Evolutionary conservation across 139 green algal genomes (phyloP).

Genomic region (Chlamydomonas sp.): DNA sequence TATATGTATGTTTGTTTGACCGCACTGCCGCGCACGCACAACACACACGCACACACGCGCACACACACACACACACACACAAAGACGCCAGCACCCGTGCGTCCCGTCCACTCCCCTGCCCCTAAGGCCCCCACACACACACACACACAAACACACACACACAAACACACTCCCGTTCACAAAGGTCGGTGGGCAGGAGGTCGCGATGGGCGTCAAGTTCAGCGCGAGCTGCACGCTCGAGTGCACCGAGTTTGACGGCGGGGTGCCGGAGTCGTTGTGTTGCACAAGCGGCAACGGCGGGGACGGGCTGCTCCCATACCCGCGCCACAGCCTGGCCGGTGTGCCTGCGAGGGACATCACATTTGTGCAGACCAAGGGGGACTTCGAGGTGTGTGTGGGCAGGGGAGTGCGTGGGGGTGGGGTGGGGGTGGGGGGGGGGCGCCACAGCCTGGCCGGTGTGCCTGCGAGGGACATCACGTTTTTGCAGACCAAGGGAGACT

Average conservation of each 20-base stretch:
- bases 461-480: too few relatives aligned
- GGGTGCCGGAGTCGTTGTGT: constrained; percentile 13
- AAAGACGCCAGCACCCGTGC: neutral
- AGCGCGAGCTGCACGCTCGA: constrained; percentile 61
- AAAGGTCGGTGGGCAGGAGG: constrained; percentile 71
- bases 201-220: constrained; percentile 77
- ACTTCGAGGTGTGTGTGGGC: constrained; percentile 75
- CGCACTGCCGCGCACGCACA: neutral
- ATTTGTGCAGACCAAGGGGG: constrained; percentile 66
- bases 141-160: neutral
- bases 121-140: neutral
- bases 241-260: constrained; percentile 47
- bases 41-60: neutral
- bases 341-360: constrained; percentile 50
- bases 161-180: neutral
- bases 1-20: neutral
- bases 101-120: neutral
- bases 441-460: too few relatives aligned
- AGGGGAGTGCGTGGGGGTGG: too few relatives aligned
- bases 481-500: too few relatives aligned
- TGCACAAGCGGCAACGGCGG: constrained; percentile 12
- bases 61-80: too few relatives aligned
- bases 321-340: constrained; percentile 5
- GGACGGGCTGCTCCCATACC: constrained; percentile 16
- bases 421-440: too few relatives aligned